Evolutionary conservation across 148 eudicot genomes (phyloP).

Genomic region (Persicaria maculosa): DNA sequence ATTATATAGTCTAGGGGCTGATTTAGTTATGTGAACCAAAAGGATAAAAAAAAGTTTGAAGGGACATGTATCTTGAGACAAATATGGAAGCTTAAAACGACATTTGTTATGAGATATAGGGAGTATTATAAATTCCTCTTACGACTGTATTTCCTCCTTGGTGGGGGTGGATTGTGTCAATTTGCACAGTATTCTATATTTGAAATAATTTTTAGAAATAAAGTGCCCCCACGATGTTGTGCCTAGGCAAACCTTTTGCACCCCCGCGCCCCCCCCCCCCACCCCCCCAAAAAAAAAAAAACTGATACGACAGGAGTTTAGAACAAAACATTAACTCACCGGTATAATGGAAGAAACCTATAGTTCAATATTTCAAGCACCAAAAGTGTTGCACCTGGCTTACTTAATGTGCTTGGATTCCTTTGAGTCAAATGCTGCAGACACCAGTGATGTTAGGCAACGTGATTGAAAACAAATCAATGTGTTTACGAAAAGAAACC

Average conservation of each 20-base stretch:
- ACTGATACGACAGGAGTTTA: not conserved
- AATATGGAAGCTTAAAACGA: no score
- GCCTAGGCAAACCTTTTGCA: not conserved
- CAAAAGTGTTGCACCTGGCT: slow-evolving; percentile 81
- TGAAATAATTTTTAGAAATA: not conserved
- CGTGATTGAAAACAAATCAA: not conserved
- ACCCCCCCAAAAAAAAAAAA: not conserved
- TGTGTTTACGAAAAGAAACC: not conserved
- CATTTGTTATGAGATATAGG: no score
- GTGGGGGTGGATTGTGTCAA: not conserved
- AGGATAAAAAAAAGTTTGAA: no score
- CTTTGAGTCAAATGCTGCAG: slow-evolving; percentile 80
- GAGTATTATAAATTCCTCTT: not conserved
- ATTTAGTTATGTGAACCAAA: no score
- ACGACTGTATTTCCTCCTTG: not conserved
- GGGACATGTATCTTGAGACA: no score
- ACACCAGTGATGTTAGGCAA: not conserved
- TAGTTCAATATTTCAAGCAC: slow-evolving; percentile 94
- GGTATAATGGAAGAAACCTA: slow-evolving; percentile 87
- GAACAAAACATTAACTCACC: slow-evolving; percentile 38
- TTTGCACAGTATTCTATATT: not conserved
- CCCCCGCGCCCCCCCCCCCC: not conserved
- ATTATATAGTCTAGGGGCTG: no score
- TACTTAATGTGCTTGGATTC: slow-evolving; percentile 69
- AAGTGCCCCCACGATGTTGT: not conserved